phyloP scores from a whole-genome alignment of 768 basidiomycete species.

The Mrakia frigida region DNA sequence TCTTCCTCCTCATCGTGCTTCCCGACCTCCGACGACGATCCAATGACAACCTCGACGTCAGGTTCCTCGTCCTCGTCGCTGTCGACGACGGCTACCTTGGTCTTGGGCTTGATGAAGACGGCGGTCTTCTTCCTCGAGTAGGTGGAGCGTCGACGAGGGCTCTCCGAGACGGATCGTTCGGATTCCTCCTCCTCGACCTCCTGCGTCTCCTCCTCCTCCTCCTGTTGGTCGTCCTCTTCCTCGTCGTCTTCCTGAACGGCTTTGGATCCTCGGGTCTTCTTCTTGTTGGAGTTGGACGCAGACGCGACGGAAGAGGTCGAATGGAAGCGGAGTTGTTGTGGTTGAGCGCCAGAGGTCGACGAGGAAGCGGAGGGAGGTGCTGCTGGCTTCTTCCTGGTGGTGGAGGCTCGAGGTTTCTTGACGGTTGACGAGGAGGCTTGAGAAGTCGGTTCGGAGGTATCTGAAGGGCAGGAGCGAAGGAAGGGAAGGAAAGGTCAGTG shows the following conservation, averaged over 20 bases:
- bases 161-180: neutral
- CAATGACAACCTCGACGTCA: neutral
- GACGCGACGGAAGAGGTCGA: neutral
- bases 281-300: neutral
- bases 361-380: neutral
- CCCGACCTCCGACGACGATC: neutral
- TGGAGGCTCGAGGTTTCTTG: neutral
- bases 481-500: neutral
- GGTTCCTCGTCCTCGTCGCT: conserved; percentile 6
- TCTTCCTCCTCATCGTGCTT: neutral
- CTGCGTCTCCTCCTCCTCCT: neutral
- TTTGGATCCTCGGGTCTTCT: neutral
- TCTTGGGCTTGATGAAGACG: neutral
- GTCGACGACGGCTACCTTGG: neutral
- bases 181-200: neutral
- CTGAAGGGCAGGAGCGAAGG: neutral
- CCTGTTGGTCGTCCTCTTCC: neutral
- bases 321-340: neutral
- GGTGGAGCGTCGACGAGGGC: neutral
- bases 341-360: neutral
- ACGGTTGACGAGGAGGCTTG: neutral
- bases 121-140: neutral
- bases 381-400: neutral
- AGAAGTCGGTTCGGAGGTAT: neutral
- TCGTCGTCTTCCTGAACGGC: neutral